phyloP scores from a whole-genome alignment of 1,139 yeast genomes.

The Ogataea hybrid region DNA sequence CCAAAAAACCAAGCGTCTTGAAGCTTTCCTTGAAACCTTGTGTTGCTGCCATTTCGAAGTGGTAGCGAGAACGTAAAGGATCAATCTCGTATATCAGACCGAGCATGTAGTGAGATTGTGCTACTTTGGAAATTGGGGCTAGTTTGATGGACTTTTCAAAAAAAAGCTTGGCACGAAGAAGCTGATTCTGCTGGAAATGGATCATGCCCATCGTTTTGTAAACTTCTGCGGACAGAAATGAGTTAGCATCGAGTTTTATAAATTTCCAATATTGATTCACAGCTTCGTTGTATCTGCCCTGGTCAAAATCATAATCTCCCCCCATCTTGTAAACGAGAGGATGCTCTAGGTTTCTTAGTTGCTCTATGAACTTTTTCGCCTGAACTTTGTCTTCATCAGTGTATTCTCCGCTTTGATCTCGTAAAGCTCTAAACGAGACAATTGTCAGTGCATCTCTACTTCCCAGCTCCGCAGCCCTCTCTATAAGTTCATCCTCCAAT shows the following conservation, averaged over 20 bases:
- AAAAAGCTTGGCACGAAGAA: conserved; percentile 50
- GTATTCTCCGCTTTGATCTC: conserved; percentile 27
- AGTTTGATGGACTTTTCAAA: conserved; percentile 60
- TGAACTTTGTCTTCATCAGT: conserved; percentile 38
- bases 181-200: conserved; percentile 51
- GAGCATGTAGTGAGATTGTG: conserved; percentile 73
- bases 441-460: conserved; percentile 77
- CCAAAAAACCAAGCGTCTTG: conserved; percentile 73
- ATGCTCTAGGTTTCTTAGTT: conserved; percentile 48
- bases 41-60: conserved; percentile 72
- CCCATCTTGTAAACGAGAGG: conserved; percentile 50
- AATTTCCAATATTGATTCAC: conserved; percentile 60
- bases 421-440: conserved; percentile 61
- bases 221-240: conserved; percentile 70
- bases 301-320: conserved; percentile 70
- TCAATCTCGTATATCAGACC: conserved; percentile 66
- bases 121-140: conserved; percentile 57
- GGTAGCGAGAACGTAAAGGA: conserved; percentile 60
- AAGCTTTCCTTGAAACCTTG: conserved; percentile 78
- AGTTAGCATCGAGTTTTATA: conserved; percentile 50
- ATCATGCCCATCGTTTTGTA: conserved; percentile 68
- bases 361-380: conserved; percentile 62
- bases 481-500: conserved; percentile 69
- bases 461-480: conserved; percentile 81
- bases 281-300: conserved; percentile 48